phyloP scores from a whole-genome alignment of 768 basidiomycete species.

The Hericium erinaceus region DNA sequence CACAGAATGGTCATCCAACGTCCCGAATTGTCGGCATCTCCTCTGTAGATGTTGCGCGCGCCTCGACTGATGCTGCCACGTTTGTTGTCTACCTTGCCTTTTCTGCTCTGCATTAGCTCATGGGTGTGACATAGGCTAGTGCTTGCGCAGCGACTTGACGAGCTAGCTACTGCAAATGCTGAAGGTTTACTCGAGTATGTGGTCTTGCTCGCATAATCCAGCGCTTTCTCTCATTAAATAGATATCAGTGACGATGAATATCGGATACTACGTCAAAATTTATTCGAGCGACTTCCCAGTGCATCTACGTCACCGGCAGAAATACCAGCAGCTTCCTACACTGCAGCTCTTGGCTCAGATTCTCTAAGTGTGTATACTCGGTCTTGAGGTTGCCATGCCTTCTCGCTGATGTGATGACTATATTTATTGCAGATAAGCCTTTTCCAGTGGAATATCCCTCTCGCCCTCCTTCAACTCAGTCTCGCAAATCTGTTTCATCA shows the following conservation, averaged over 20 bases:
- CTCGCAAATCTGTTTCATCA: slow-evolving; percentile 20
- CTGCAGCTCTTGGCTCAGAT: slow-evolving; percentile 2
- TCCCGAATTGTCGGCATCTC: neutral
- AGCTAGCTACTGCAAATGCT: slow-evolving; percentile 70
- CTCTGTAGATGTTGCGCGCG: slow-evolving; percentile 1
- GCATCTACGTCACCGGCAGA: slow-evolving; percentile 52
- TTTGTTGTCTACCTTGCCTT: slow-evolving; percentile 11
- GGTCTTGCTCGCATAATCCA: neutral
- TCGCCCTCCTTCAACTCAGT: slow-evolving; percentile 12
- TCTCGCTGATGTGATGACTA: neutral
- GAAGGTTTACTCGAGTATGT: slow-evolving; percentile 71
- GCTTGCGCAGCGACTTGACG: slow-evolving; percentile 73
- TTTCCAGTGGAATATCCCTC: slow-evolving; percentile 3
- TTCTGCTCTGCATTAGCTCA: slow-evolving; percentile 9
- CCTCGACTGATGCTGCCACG: slow-evolving; percentile 12
- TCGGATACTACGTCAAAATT: slow-evolving; percentile 70
- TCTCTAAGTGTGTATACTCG: neutral
- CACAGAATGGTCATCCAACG: neutral
- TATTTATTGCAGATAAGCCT: neutral
- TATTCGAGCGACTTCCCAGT: slow-evolving; percentile 71
- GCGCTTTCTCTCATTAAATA: neutral
- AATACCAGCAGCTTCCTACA: slow-evolving; percentile 31
- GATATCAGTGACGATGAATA: slow-evolving; percentile 72
- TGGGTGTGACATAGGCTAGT: slow-evolving; percentile 41
- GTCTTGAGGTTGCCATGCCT: neutral